Percentiles rank a stretch among this genome's conserved stretches.
These are phyloP conservation scores for Aquilaria agallochum DNA, from an alignment of 441 rosid genomes.

Conservation along the genomic window DNA sequence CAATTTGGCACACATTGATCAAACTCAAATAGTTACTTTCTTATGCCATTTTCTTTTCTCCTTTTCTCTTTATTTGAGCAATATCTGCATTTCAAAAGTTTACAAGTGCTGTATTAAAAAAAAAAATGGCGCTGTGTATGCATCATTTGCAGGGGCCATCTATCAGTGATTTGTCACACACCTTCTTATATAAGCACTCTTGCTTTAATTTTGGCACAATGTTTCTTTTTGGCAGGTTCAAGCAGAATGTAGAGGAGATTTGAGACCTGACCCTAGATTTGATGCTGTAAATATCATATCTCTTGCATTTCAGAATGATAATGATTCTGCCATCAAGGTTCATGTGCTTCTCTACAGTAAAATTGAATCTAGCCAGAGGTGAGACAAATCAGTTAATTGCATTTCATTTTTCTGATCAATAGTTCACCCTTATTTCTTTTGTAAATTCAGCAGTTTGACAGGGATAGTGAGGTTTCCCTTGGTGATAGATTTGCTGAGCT, in stretches of 20 bases:
- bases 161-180: no score
- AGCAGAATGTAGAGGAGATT: constrained; percentile 87
- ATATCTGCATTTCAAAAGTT: no score
- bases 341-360: constrained; percentile 55
- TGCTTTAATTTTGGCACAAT: no score
- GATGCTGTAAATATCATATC: constrained; percentile 73
- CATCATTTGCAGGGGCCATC: no score
- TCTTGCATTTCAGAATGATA: constrained; percentile 73
- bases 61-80: no score
- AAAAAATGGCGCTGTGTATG: no score
- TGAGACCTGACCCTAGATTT: constrained; percentile 82
- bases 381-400: constrained; percentile 3
- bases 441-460: no score
- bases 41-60: no score
- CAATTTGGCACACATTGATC: no score
- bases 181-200: no score
- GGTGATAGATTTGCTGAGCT: neutral
- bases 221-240: constrained; percentile 53
- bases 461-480: neutral
- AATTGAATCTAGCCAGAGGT: constrained; percentile 50
- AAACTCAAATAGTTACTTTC: no score
- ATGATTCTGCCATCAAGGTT: constrained; percentile 40
- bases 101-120: no score
- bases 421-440: neutral
- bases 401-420: neutral